These are phyloP conservation scores for Anacardium occidentale DNA, from an alignment of 345 rosid species.

Conservation along the genomic window DNA sequence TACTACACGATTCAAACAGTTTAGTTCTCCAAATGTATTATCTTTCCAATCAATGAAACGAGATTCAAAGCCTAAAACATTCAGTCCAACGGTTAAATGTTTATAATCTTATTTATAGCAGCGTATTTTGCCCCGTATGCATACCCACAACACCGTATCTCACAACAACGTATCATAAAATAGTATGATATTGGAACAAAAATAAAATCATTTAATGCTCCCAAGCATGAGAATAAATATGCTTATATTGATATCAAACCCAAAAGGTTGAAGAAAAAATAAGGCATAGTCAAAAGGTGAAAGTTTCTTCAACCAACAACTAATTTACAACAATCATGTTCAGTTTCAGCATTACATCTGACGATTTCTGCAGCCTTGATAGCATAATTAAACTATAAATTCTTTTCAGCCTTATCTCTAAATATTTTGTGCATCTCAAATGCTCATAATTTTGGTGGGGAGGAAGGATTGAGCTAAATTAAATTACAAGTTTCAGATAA, in stretches of 20 bases:
- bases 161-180: neutral
- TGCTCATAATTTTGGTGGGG: constrained; percentile 9
- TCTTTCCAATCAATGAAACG: no score
- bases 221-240: neutral
- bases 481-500: constrained; percentile 7
- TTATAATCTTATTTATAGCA: neutral
- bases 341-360: neutral
- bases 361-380: constrained; percentile 4
- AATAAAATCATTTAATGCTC: neutral
- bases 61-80: no score
- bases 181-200: neutral
- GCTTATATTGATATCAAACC: neutral
- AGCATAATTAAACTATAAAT: neutral
- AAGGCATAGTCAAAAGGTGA: neutral
- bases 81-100: no score
- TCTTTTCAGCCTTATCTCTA: constrained; percentile 6
- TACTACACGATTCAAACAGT: no score
- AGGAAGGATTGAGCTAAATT: constrained; percentile 13
- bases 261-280: neutral
- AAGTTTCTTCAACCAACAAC: constrained; percentile 2
- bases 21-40: no score
- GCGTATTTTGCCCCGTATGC: no score
- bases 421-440: constrained; percentile 15
- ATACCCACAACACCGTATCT: no score
- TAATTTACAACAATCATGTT: constrained; percentile 27